Conservation (phyloP, 495 filamentous ascomycete species). For the Penicillium simplicissimum region DNA sequence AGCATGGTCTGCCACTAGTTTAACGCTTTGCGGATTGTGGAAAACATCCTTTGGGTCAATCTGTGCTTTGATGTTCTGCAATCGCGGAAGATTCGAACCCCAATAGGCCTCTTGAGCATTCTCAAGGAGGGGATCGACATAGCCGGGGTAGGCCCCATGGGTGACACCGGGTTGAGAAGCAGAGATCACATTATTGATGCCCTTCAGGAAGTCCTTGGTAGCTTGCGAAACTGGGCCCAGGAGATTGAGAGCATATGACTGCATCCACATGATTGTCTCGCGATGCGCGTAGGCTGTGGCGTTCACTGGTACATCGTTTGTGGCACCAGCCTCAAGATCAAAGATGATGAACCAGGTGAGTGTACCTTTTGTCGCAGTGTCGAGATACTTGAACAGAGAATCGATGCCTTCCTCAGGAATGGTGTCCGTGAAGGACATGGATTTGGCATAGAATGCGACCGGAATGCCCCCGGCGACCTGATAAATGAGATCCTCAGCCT, state of each 20-base stretch:
- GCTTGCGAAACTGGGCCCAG: constrained; percentile 38
- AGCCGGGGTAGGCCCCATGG: constrained; percentile 63
- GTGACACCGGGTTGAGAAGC: constrained; percentile 26
- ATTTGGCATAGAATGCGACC: constrained; percentile 48
- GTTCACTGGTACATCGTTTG: constrained; percentile 37
- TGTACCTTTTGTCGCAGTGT: constrained; percentile 44
- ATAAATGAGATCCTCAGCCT: constrained; percentile 46
- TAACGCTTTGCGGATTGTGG: constrained; percentile 61
- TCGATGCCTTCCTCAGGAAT: constrained; percentile 40
- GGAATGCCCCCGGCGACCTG: constrained; percentile 34
- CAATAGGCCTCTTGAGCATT: constrained; percentile 55
- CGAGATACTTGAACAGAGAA: constrained; percentile 44
- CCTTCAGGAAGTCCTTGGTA: constrained; percentile 40
- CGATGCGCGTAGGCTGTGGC: constrained; percentile 50
- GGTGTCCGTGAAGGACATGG: constrained; percentile 51
- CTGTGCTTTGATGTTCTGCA: constrained; percentile 54
- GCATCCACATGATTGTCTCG: constrained; percentile 47
- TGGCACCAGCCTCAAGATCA: constrained; percentile 46
- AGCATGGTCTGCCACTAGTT: background rate
- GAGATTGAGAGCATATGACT: constrained; percentile 45
- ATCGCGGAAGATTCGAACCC: constrained; percentile 49
- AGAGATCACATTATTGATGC: constrained; percentile 43
- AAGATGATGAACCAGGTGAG: constrained; percentile 48
- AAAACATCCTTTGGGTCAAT: constrained; percentile 62
- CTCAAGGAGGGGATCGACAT: constrained; percentile 62